A percentile compares a stretch with the other conserved stretches of the same genome.
Evolutionary conservation across 2,329 filamentous ascomycete genomes (phyloP).

Genomic region (Fusarium sulawesiense): DNA sequence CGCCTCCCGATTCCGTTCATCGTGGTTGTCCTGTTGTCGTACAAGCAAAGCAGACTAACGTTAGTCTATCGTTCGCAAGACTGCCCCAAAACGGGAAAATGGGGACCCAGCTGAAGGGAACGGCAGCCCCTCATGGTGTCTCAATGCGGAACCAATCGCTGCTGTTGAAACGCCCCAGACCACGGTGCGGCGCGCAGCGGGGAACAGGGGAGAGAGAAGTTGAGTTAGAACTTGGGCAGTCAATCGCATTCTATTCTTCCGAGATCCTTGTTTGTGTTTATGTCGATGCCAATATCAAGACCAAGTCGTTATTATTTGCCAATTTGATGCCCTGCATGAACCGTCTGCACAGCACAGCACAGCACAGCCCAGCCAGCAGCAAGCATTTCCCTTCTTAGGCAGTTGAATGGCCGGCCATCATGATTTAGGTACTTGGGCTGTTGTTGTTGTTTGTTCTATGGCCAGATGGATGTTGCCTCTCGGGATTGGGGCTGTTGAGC

Average conservation of each 20-base stretch:
- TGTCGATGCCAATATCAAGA: not conserved
- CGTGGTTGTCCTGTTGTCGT: constrained; percentile 1
- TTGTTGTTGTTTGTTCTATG: not conserved
- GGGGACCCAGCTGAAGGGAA: constrained; percentile 35
- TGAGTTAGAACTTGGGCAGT: constrained; percentile 2
- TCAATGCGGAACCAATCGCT: constrained; percentile 42
- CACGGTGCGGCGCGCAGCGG: constrained; percentile 31
- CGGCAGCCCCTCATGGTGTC: constrained; percentile 38
- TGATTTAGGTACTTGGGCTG: not conserved
- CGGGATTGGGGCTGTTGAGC: not conserved
- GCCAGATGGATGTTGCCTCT: not conserved
- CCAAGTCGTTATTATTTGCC: not conserved
- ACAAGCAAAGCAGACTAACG: constrained; percentile 13
- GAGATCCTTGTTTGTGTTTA: constrained; percentile 21
- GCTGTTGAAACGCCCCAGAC: constrained; percentile 18
- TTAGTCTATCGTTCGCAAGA: constrained; percentile 48
- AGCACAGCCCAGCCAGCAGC: not conserved
- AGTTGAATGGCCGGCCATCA: not conserved
- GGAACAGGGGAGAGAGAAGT: constrained; percentile 2
- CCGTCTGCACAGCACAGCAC: not conserved
- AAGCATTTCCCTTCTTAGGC: constrained; percentile 15
- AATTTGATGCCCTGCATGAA: not conserved
- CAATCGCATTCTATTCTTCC: constrained; percentile 30
- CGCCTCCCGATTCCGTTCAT: constrained; percentile 8
- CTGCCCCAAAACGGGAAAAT: constrained; percentile 48